These are phyloP conservation scores for Corinectria fuckeliana DNA, from an alignment of 2,329 filamentous ascomycete species.

Conservation along the genomic window DNA sequence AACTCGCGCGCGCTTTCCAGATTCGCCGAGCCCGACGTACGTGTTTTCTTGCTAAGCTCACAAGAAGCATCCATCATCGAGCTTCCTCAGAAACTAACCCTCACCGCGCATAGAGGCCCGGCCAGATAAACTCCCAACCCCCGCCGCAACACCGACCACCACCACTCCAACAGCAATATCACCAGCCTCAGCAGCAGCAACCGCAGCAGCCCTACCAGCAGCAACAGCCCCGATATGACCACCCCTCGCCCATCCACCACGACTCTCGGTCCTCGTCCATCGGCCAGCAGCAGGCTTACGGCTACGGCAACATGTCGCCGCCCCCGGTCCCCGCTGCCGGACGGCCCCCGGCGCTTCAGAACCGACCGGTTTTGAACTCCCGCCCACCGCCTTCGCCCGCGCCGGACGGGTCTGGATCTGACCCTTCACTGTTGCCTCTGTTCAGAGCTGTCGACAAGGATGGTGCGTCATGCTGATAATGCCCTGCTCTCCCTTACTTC, in stretches of 20 bases:
- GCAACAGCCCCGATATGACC: slow-evolving; percentile 53
- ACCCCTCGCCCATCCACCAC: slow-evolving; percentile 49
- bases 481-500: background rate
- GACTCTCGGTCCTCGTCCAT: slow-evolving; percentile 35
- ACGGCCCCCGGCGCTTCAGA: slow-evolving; percentile 49
- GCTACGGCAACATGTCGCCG: slow-evolving; percentile 58
- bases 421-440: slow-evolving; percentile 73
- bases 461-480: slow-evolving; percentile 55
- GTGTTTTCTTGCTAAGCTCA: slow-evolving; percentile 24
- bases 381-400: slow-evolving; percentile 72
- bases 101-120: slow-evolving; percentile 44
- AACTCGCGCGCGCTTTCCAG: slow-evolving; percentile 47
- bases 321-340: slow-evolving; percentile 53
- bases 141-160: slow-evolving; percentile 38
- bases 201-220: slow-evolving; percentile 19
- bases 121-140: slow-evolving; percentile 38
- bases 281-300: slow-evolving; percentile 34
- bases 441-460: slow-evolving; percentile 92
- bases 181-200: slow-evolving; percentile 45
- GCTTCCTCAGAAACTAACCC: slow-evolving; percentile 23
- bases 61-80: background rate
- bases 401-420: slow-evolving; percentile 53
- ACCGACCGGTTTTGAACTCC: slow-evolving; percentile 62
- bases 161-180: slow-evolving; percentile 40
- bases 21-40: slow-evolving; percentile 78